These are phyloP conservation scores for Coemansia sp. DNA, from an alignment of 192 early-diverging fungal species.

Conservation along the genomic window DNA sequence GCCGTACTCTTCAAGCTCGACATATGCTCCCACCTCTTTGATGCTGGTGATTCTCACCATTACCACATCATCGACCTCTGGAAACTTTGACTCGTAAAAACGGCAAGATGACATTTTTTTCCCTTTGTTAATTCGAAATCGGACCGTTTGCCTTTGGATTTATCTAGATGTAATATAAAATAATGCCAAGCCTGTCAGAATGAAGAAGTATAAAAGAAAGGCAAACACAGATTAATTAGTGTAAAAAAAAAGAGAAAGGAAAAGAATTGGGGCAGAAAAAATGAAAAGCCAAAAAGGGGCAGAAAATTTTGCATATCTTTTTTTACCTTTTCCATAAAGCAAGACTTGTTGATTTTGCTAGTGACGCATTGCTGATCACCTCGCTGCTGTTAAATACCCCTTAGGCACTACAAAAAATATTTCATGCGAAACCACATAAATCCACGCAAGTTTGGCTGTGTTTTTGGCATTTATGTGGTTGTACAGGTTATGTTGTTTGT, in stretches of 20 bases:
- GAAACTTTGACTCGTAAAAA: conserved; percentile 93
- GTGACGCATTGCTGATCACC: no score
- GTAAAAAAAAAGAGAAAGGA: not conserved
- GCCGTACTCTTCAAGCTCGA: conserved; percentile 92
- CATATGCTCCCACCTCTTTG: conserved; percentile 93
- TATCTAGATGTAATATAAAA: not conserved
- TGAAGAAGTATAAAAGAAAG: not conserved
- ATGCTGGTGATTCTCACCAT: conserved; percentile 90
- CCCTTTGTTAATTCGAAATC: no score
- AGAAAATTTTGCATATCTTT: conserved; percentile 2
- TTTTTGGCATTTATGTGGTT: no score
- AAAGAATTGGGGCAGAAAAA: not conserved
- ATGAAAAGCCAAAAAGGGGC: not conserved
- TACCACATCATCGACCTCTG: conserved; percentile 91
- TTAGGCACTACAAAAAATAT: no score
- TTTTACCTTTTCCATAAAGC: not conserved
- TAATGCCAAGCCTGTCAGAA: not conserved
- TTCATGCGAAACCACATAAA: not conserved
- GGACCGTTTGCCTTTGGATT: not conserved
- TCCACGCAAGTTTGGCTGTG: no score
- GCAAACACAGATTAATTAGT: not conserved
- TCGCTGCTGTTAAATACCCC: no score
- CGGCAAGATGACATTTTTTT: conserved; percentile 61
- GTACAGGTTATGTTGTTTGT: no score
- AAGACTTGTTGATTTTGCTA: not conserved